These are phyloP conservation scores for Trichoderma sp. DNA, from an alignment of 2,329 filamentous ascomycete species.

Conservation along the genomic window DNA sequence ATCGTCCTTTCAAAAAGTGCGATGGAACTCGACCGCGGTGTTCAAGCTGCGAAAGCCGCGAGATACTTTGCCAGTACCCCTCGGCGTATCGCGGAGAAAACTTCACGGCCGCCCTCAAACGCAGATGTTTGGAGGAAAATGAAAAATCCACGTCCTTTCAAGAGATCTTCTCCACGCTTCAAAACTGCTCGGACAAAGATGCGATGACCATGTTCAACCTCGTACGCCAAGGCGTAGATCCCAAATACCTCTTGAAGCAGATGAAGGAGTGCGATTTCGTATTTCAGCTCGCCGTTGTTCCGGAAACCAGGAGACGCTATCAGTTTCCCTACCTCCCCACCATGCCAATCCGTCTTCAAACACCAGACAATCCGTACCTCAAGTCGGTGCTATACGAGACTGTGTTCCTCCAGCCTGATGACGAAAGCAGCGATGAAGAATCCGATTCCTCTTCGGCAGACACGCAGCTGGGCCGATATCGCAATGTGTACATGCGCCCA, in stretches of 20 bases:
- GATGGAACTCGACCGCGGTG: slow-evolving; percentile 17
- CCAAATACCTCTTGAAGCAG: slow-evolving; percentile 38
- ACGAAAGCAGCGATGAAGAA: background rate
- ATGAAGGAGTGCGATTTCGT: slow-evolving; percentile 43
- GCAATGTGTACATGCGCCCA: slow-evolving; percentile 38
- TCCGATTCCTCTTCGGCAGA: background rate
- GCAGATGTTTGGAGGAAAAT: slow-evolving; percentile 22
- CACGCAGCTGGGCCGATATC: background rate
- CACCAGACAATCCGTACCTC: slow-evolving; percentile 33
- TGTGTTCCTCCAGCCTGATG: background rate
- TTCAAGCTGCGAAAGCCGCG: background rate
- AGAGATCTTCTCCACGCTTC: slow-evolving; percentile 19
- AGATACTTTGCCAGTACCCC: slow-evolving; percentile 6
- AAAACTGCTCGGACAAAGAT: slow-evolving; percentile 10
- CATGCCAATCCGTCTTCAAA: slow-evolving; percentile 37
- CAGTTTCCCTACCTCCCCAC: slow-evolving; percentile 41
- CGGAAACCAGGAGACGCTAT: slow-evolving; percentile 43
- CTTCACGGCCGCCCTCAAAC: slow-evolving; percentile 15
- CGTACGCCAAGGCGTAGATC: slow-evolving; percentile 31
- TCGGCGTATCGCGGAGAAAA: slow-evolving; percentile 19
- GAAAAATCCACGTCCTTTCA: background rate
- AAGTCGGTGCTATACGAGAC: slow-evolving; percentile 33
- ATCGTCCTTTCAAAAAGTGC: slow-evolving; percentile 2
- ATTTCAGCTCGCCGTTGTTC: slow-evolving; percentile 40
- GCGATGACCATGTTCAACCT: slow-evolving; percentile 10